Percentiles rank a stretch among this genome's conserved stretches.
Conservation (phyloP, 164 flowering plant species). For the grape (Vitis vinifera) region ASM3070453v1 NC_081821.1:19891501-19892000, state of each 20-base stretch:
- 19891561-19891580: too few species aligned
- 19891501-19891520: slow-evolving; percentile 52
- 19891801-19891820: slow-evolving; percentile 47
- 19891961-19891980: slow-evolving; percentile 10
- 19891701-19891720: slow-evolving; percentile 40
- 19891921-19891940: slow-evolving; percentile 4
- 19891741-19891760: slow-evolving; percentile 38
- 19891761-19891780: slow-evolving; percentile 32
- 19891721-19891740: slow-evolving; percentile 46
- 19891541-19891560: slow-evolving; percentile 6
- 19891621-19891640: slow-evolving; percentile 52
- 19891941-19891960: slow-evolving; percentile 9
- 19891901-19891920: slow-evolving; percentile 56
- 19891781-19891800: slow-evolving; percentile 50
- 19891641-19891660: slow-evolving; percentile 24
- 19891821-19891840: slow-evolving; percentile 43
- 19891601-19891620: slow-evolving; percentile 23
- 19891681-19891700: slow-evolving; percentile 21
- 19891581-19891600: slow-evolving; percentile 12
- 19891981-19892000: slow-evolving; percentile 24
- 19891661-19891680: slow-evolving; percentile 20
- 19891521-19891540: slow-evolving; percentile 25
- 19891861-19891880: too few species aligned
- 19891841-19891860: too few species aligned
- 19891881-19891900: slow-evolving; percentile 48